Evolutionary conservation across 2,329 filamentous ascomycete genomes (phyloP).

Genomic region (Drechslerella stenobrocha): DNA sequence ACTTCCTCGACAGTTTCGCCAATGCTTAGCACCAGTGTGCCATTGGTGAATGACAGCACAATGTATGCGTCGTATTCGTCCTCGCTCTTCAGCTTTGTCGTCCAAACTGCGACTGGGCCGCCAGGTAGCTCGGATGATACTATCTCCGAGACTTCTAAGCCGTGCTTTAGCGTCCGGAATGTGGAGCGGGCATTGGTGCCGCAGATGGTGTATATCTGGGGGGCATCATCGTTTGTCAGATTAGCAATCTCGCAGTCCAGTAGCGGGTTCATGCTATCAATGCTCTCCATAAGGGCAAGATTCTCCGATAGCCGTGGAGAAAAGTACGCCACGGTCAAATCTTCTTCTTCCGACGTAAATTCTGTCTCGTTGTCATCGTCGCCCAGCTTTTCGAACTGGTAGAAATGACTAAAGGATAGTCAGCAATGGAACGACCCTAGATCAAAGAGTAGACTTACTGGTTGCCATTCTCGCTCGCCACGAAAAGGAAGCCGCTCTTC

Average conservation of each 20-base stretch:
- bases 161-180: conserved; percentile 90
- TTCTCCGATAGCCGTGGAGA: conserved; percentile 78
- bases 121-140: conserved; percentile 90
- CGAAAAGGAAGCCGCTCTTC: conserved; percentile 93
- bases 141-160: conserved; percentile 88
- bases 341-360: conserved; percentile 74
- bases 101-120: conserved; percentile 91
- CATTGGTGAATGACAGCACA: conserved; percentile 87
- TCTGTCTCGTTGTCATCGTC: conserved; percentile 91
- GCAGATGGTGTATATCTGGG: conserved; percentile 92
- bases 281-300: conserved; percentile 77
- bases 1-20: conserved; percentile 97
- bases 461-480: conserved; percentile 88
- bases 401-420: conserved; percentile 65
- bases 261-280: conserved; percentile 86
- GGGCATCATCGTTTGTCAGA: conserved; percentile 85
- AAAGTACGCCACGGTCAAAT: conserved; percentile 80
- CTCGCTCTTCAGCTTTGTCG: conserved; percentile 77
- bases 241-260: conserved; percentile 92
- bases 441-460: conserved; percentile 58
- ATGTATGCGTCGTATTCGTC: conserved; percentile 94
- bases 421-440: not conserved
- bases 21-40: conserved; percentile 88
- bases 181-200: conserved; percentile 85
- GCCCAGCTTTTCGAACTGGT: conserved; percentile 95